These are phyloP conservation scores for Aspergillus biplanus DNA, from an alignment of 495 filamentous ascomycete genomes.

Conservation along the genomic window DNA sequence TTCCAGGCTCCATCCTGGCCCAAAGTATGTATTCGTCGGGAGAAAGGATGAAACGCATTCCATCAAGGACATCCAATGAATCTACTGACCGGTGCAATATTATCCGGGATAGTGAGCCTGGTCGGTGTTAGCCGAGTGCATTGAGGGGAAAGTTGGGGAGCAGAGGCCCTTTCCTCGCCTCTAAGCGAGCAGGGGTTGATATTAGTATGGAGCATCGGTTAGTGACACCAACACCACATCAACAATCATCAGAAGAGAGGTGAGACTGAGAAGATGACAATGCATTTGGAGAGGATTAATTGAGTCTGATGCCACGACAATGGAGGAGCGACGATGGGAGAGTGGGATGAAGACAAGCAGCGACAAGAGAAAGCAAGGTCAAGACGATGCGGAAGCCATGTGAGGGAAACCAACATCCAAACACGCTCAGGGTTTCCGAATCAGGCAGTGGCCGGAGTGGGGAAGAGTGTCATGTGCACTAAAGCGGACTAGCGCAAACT, in stretches of 20 bases:
- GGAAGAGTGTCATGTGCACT: background rate
- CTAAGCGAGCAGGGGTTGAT: background rate
- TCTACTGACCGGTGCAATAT: conserved; percentile 2
- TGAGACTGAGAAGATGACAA: too few relatives aligned
- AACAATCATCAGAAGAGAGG: too few relatives aligned
- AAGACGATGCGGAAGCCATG: background rate
- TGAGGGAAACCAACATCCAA: background rate
- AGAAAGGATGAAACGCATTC: conserved; percentile 23
- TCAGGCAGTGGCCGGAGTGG: background rate
- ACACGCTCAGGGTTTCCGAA: background rate
- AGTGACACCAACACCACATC: too few relatives aligned
- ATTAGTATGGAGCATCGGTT: too few relatives aligned
- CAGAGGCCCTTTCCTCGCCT: background rate
- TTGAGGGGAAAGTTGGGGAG: background rate
- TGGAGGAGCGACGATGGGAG: background rate
- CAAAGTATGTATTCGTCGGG: conserved; percentile 11
- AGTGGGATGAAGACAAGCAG: background rate
- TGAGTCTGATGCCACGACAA: too few relatives aligned
- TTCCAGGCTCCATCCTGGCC: background rate
- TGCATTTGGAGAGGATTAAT: too few relatives aligned
- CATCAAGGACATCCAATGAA: conserved; percentile 19
- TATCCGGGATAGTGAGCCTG: conserved; percentile 9
- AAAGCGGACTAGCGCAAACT: background rate
- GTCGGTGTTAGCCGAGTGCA: conserved; percentile 5
- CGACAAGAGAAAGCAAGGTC: background rate